These are phyloP conservation scores for Fusarium pseudoanthophilum DNA, from an alignment of 2,329 filamentous ascomycete genomes.

Conservation along the genomic window DNA sequence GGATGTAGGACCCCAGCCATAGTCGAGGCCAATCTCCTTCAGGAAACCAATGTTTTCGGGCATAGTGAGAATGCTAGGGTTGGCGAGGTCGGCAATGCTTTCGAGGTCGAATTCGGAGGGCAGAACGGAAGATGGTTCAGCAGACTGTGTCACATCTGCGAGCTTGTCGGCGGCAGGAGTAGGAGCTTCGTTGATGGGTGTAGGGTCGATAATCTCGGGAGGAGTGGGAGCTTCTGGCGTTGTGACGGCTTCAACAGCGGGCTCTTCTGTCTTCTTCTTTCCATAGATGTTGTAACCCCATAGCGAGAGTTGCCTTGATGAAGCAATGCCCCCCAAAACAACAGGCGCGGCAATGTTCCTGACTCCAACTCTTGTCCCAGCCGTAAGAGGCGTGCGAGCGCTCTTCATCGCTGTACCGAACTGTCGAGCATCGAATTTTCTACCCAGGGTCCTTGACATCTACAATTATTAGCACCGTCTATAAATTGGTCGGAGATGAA, in stretches of 20 bases:
- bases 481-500: not conserved
- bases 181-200: conserved; percentile 23
- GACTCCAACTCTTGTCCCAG: conserved; percentile 38
- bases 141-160: conserved; percentile 26
- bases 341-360: conserved; percentile 42
- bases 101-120: conserved; percentile 50
- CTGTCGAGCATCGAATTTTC: conserved; percentile 49
- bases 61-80: conserved; percentile 65
- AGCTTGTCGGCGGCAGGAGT: conserved; percentile 36
- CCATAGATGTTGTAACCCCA: conserved; percentile 48
- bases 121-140: conserved; percentile 36
- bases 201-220: conserved; percentile 26
- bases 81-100: conserved; percentile 50
- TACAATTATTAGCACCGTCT: conserved; percentile 15
- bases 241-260: conserved; percentile 27
- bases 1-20: conserved; percentile 81
- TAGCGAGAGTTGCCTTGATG: conserved; percentile 48
- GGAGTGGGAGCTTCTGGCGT: conserved; percentile 32
- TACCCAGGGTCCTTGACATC: conserved; percentile 43
- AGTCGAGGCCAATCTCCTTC: conserved; percentile 84
- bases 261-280: conserved; percentile 43
- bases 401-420: conserved; percentile 49
- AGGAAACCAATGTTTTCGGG: conserved; percentile 86
- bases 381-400: conserved; percentile 31
- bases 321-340: conserved; percentile 46